Evolutionary conservation across 352 stramenopile species (phyloP), one percentile per base, ranked within the genome.

Genomic region (Blastocystis sp.): DNA sequence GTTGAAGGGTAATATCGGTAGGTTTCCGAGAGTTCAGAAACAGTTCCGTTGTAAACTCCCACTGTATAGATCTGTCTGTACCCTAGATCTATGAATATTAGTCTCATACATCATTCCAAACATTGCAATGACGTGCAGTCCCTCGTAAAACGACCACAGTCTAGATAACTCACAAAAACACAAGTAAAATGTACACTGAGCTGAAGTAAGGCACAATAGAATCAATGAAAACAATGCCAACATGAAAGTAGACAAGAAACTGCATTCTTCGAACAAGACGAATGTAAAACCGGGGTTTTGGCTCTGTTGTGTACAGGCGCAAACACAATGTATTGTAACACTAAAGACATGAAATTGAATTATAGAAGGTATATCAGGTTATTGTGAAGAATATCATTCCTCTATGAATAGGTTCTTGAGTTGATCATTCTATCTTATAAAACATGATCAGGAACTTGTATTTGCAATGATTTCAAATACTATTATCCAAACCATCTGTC

Each of bases 141-240:
- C 14, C 61, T 11, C 16, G 32, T 14, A 73, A 39, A 73, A 14
- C 61, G 61, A 73, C 61, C 61, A 73, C 61, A 73, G 24, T 73
- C 61, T 73, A 73, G n/a, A n/a, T n/a, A n/a, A n/a, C 61, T 16
- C n/a, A 49, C 37, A 9, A 73, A 7, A n/a, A n/a, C n/a, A n/a
- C n/a, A n/a, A n/a, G n/a, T n/a, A n/a, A n/a, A n/a, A 49, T 29
- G 14, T 52, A 73, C 61, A 73, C 61, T 73, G 32, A 16, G 61
- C n/a, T 27, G 12, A 49, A 14, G 6, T 12, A 37, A 73, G 7
- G 27, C 24, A 12, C 16, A 39, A n/a, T 16, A 73, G 7, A 9
- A 73, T 11, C n/a, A 46, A 46, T 52, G 11, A 73, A 27, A 24
- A 39, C 14, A 67, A 67, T 24, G 39, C 11, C 19, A 16, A 27